Evolutionary conservation across 2,329 filamentous ascomycete species (phyloP), one percentile per base, ranked within the genome.

Genomic region (Sclerotinia borealis): DNA sequence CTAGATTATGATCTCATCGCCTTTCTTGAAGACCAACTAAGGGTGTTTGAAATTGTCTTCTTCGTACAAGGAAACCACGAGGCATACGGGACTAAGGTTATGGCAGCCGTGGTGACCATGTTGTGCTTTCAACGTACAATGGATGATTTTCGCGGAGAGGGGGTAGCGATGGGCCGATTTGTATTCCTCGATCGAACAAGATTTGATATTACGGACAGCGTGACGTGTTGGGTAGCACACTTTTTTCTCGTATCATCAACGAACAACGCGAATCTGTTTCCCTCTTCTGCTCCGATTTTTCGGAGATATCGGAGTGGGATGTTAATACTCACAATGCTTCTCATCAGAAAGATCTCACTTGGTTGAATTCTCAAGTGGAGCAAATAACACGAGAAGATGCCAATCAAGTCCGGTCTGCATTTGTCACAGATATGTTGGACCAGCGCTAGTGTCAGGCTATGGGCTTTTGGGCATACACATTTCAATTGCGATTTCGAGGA

Each of bases 401-500:
- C 75, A 41, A 25, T 52, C 31, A 58, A 43, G 41, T 66, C 4
- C 70, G 70, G 0, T 76, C 76, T 13, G 83, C 80, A 0, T 87
- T 85, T 71, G 81, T 78, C 5, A 85, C 83, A 0, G 59, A 34
- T 37, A 47, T 66, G 63, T 43, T 67, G 62, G 56, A 65, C 63
- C 8, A 75, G 70, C 58, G 63, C 64, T 1, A 70, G 70, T 2
- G 74, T 79, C 0, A 76, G 75, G 54, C 59, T 69, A 19, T 81
- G 79, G 79, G 69, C 80, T 0, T 80, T 77, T 68, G 79, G 80
- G 0, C 75, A 79, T 51, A 81, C 79, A 0, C 78, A 80, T 61
- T 75, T 75, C 45, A 77, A 76, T 13, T 77, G 74, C 9, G 75
- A 79, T 52, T 79, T 78, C 47, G 74, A 68, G 48, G 70, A 73